Evolutionary conservation across 2,329 filamentous ascomycete genomes (phyloP), one percentile per base, ranked within the genome.

Genomic region (Sarocladium strictum): DNA sequence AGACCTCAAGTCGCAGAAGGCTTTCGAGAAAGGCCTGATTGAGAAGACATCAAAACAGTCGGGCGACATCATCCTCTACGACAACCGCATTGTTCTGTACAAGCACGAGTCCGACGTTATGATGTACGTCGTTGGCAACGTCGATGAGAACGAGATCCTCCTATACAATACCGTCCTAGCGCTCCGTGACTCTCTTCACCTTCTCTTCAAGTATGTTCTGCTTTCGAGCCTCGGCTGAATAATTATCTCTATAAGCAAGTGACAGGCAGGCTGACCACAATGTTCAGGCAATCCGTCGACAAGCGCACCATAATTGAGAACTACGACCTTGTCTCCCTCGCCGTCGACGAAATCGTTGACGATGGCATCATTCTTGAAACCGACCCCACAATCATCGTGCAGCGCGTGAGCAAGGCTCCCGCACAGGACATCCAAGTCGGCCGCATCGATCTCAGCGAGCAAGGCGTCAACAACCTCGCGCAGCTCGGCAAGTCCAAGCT

Each of bases 291-390:
- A 80, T 90, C 90, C 32, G 92, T 95, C 52, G 94, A 99, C 77
- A 97, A 97, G 81, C 87, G 94, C 62, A 97, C 94, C 56, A 91
- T 97, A 61, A 87, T 97, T 66, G 94, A 99, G 75, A 97, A 97
- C 81, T 99, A 97, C 78, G 94, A 97, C 72, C 82, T 97, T 21
- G 89, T 97, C 58, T 89, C 91, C 14, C 83, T 99, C 54, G 90
- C 92, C 43, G 89, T 99, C 60, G 94, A 99, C 71, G 94, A 99
- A 72, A 93, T 95, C 58, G 84, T 95, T 54, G 91, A 96, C 72
- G 91, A 96, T 67, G 94, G 94, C 57, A 95, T 97, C 68, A 93
- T 99, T 63, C 84, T 99, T 58, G 94, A 99, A 76, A 97, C 93
- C 1, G 94, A 99, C 69, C 92, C 94, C 1, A 93, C 94, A 59